Percentiles rank a stretch among this genome's conserved stretches.
Conservation (phyloP, 768 basidiomycete genomes). For the Gautieria morchelliformis region DNA sequence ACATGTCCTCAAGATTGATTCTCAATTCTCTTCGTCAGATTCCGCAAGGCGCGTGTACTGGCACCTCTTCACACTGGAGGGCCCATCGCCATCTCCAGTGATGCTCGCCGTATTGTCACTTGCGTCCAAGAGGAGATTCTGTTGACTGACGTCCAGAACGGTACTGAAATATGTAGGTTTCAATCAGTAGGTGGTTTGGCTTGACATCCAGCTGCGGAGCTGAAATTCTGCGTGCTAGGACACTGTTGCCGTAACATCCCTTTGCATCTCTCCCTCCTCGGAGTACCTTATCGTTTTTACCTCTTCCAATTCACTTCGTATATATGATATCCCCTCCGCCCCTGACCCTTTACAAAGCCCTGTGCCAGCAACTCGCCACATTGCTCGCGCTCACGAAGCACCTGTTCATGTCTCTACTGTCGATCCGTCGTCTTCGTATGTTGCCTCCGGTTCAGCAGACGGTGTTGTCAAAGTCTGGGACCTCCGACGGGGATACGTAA, state of each 20-base stretch:
- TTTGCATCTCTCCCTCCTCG: constrained; percentile 71
- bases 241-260: constrained; percentile 71
- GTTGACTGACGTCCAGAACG: constrained; percentile 69
- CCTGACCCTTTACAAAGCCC: constrained; percentile 33
- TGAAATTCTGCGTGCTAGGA: constrained; percentile 41
- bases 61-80: constrained; percentile 84
- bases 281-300: constrained; percentile 74
- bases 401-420: constrained; percentile 84
- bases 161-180: constrained; percentile 71
- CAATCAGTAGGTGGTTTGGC: constrained; percentile 54
- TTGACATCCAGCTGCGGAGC: constrained; percentile 1
- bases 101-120: constrained; percentile 74
- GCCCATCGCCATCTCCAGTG: constrained; percentile 66
- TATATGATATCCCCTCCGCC: constrained; percentile 67
- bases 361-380: constrained; percentile 61
- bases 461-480: constrained; percentile 98
- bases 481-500: constrained; percentile 75
- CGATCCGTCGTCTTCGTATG: constrained; percentile 80
- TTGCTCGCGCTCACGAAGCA: constrained; percentile 83
- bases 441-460: constrained; percentile 94
- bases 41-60: constrained; percentile 64
- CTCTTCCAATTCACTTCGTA: constrained; percentile 66
- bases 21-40: constrained; percentile 32
- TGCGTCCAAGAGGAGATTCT: constrained; percentile 83
- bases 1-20: not conserved